These are phyloP conservation scores for Naganishia vishniacii DNA, from an alignment of 768 basidiomycete genomes.

Conservation along the genomic window DNA sequence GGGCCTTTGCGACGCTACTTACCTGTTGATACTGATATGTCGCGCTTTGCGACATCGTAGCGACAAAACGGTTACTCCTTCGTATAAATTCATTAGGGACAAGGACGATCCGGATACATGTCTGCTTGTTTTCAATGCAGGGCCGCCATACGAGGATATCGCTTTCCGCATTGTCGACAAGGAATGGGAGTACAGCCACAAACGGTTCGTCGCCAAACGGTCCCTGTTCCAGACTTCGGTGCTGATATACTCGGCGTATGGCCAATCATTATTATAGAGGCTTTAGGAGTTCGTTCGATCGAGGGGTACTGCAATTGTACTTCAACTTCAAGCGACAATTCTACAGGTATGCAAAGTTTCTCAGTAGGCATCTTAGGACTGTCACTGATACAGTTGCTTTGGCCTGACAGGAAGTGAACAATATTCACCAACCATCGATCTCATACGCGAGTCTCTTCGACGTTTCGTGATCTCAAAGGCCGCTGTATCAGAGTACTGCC, in stretches of 20 bases:
- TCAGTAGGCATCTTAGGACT: too few relatives aligned
- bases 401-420: constrained; percentile 8
- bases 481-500: too few relatives aligned
- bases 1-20: constrained; percentile 77
- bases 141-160: constrained; percentile 97
- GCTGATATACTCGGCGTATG: too few relatives aligned
- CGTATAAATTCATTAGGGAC: constrained; percentile 91
- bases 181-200: constrained; percentile 98
- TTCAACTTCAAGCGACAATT: constrained; percentile 65
- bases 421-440: too few relatives aligned
- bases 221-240: too few relatives aligned
- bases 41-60: constrained; percentile 93
- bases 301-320: constrained; percentile 91
- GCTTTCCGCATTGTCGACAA: constrained; percentile 96
- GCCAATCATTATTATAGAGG: too few relatives aligned
- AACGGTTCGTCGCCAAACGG: constrained; percentile 58
- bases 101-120: constrained; percentile 93
- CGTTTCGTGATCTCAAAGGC: too few relatives aligned
- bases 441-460: too few relatives aligned
- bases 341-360: constrained; percentile 19
- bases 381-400: too few relatives aligned
- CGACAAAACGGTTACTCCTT: constrained; percentile 93
- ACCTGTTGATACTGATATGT: too few relatives aligned
- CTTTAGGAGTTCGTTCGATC: constrained; percentile 92
- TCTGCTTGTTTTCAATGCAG: constrained; percentile 85